These are phyloP conservation scores for Beauveria medogensis DNA, from an alignment of 2,329 filamentous ascomycete genomes.

Conservation along the genomic window DNA sequence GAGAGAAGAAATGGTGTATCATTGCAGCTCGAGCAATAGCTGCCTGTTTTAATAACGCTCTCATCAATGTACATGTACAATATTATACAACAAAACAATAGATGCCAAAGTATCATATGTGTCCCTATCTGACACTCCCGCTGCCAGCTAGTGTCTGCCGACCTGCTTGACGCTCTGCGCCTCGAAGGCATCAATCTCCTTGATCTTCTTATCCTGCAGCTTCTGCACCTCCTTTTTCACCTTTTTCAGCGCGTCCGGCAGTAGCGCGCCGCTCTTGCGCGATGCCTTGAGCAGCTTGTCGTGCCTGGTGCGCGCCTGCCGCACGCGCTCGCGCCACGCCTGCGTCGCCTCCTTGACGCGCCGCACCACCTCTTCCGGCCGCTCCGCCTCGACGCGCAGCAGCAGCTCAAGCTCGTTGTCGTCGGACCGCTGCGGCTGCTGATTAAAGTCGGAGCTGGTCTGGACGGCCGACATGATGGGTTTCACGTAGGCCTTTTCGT, in stretches of 20 bases:
- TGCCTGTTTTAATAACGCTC: neutral
- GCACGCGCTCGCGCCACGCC: conserved; percentile 42
- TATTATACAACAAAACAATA: neutral
- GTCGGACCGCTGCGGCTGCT: conserved; percentile 49
- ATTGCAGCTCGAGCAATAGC: neutral
- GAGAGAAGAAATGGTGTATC: neutral
- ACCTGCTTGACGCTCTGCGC: conserved; percentile 38
- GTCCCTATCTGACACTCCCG: neutral
- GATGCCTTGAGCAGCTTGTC: conserved; percentile 43
- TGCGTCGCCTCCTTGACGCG: conserved; percentile 39
- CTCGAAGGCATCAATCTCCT: conserved; percentile 41
- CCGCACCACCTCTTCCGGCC: conserved; percentile 36
- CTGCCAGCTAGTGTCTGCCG: conserved; percentile 18
- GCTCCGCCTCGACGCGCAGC: conserved; percentile 45
- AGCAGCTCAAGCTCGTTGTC: conserved; percentile 53
- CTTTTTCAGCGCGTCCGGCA: conserved; percentile 40
- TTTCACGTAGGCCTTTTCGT: conserved; percentile 39
- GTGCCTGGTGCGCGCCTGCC: conserved; percentile 38
- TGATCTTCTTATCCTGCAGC: conserved; percentile 45
- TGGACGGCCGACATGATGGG: conserved; percentile 49
- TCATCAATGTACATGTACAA: conserved; percentile 14
- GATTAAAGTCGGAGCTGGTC: conserved; percentile 45
- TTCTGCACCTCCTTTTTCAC: conserved; percentile 41
- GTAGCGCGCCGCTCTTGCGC: conserved; percentile 35
- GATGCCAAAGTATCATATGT: neutral